Base-by-base conservation (phyloP, 176 grass and related monocot species). In the Oryza punctata region DNA sequence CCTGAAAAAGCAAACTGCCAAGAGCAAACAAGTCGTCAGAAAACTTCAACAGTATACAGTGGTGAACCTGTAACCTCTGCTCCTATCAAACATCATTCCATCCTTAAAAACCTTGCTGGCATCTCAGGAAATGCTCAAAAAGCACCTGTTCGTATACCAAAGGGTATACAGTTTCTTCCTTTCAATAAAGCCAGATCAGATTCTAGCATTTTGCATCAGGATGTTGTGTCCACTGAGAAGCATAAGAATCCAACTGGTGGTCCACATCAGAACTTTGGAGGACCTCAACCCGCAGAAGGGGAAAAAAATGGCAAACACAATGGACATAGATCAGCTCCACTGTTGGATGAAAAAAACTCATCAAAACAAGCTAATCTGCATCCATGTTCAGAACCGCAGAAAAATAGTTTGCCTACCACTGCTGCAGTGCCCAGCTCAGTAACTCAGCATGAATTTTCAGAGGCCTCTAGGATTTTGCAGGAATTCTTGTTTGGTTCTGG, bases 401-500 rank as follows among this genome's bases (percentile, higher is more conserved):
- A 72, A 68, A 69, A 38, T 71, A 87, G 24, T 70, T 81, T 87
- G 32, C 59, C 50, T 63, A 84, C 47, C 72, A 43, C 82, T 79
- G 47, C 64, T 90, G 68, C 59, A 78, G 40, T 61, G 63, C 19
- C 73, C 14, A 63, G 67, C 59, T 87, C 90, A 79, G 59, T 71
- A 30, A 52, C 61, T 86, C 61, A 86, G 67, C 26, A 30, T 79
- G 88, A 93, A 81, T 75, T 88, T 54, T 93, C 87, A 84, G 92
- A 93, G 64, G 91, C 96, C 35, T 91, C 89, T 76, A 93, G 87
- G 78, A 95, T 93, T 89, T 90, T 95, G 44, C 88, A 93, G 72
- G 96, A 95, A 72, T 98, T 95, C 82, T 87, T 98, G 86, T 98
- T 98, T 87, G 71, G 87, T 84, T 57, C 66, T 87, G 75, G 80